These are phyloP conservation scores for Cryptococcus jaspeensis DNA, from an alignment of 1,284 basidiomycete species.

Conservation along the genomic window DNA sequence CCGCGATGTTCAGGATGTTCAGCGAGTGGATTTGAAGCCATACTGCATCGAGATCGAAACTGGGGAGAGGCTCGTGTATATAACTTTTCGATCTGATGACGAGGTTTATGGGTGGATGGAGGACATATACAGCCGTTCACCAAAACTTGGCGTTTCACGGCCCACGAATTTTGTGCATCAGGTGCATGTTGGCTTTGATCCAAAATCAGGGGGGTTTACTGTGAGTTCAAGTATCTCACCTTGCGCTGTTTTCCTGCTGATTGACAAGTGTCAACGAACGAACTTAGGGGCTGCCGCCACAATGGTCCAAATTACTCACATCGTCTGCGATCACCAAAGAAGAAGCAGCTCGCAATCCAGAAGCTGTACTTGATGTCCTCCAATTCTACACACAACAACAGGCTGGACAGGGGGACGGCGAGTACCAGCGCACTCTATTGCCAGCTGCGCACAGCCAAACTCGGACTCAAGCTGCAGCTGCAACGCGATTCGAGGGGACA, in stretches of 20 bases:
- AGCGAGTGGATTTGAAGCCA: conserved; percentile 87
- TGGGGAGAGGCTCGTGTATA: conserved; percentile 60
- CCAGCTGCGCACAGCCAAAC: conserved; percentile 12
- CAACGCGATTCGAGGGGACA: conserved; percentile 77
- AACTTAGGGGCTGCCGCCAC: conserved; percentile 83
- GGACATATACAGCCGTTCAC: conserved; percentile 88
- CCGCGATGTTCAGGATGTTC: conserved; percentile 78
- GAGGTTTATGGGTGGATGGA: conserved; percentile 97
- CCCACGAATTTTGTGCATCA: conserved; percentile 98
- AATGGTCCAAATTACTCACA: conserved; percentile 93
- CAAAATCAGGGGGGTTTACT: conserved; percentile 88
- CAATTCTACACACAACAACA: conserved; percentile 99
- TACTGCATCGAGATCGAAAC: conserved; percentile 86
- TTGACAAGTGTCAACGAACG: not conserved
- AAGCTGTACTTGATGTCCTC: conserved; percentile 94
- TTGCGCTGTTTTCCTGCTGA: not conserved
- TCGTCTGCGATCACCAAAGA: conserved; percentile 96
- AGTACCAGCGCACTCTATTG: conserved; percentile 24
- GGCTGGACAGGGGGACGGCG: conserved; percentile 49
- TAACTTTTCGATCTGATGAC: conserved; percentile 77
- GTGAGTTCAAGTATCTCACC: conserved; percentile 53
- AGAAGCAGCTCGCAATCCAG: conserved; percentile 94
- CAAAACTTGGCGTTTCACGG: conserved; percentile 86
- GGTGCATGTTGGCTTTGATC: conserved; percentile 97
- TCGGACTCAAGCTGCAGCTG: conserved; percentile 56